Base-by-base conservation (phyloP, 495 filamentous ascomycete species). In the Hypoxylon trugodes region DNA sequence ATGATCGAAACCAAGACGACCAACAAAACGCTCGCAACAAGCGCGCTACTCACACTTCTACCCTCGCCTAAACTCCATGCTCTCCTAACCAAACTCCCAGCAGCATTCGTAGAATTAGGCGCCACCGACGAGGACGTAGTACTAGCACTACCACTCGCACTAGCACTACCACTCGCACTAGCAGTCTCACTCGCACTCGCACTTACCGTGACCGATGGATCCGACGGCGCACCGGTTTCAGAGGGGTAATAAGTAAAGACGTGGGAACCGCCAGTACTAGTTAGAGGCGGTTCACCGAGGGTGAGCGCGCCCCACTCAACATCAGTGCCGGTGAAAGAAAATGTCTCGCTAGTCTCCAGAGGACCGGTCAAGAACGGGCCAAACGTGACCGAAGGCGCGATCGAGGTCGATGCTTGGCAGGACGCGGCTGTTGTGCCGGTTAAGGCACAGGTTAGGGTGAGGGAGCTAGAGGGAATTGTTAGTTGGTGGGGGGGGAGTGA, bases 221-320 rank as follows among this genome's bases (percentile, higher is more conserved):
- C 19, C 5, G 19, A 9, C 10, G 18, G 24, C 24, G 22, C 56
- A 15, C 57, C 41, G 16, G 51, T 42, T 10, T 61, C 13, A 4
- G 57, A 42, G 15, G 24, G 35, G 21, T 63, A 63, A 15, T 56
- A 66, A 2, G 61, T 66, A 25, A 49, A 58, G 5, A 59, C 69
- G 4, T 46, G 65, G 7, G 68, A 59, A 18, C 71, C 64, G 30
- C 69, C 57, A 1, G 61, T 68, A 30, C 33, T 64, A 13, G 70
- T 55, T 1, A 51, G 36, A 1, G 74, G 58, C 9, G 73, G 73
- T 6, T 65, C 65, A 2, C 65, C 41, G 19, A 79, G 66, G n/a
- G 76, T 78, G 26, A 79, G 50, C 19, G 67, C 68, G 8, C 59
- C 76, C 77, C 75, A 79, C 4, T 50, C 52, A 10, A 76, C 72